These are phyloP conservation scores for Hyphodiscus sp. DNA, from an alignment of 2,329 filamentous ascomycete genomes.

Conservation along the genomic window DNA sequence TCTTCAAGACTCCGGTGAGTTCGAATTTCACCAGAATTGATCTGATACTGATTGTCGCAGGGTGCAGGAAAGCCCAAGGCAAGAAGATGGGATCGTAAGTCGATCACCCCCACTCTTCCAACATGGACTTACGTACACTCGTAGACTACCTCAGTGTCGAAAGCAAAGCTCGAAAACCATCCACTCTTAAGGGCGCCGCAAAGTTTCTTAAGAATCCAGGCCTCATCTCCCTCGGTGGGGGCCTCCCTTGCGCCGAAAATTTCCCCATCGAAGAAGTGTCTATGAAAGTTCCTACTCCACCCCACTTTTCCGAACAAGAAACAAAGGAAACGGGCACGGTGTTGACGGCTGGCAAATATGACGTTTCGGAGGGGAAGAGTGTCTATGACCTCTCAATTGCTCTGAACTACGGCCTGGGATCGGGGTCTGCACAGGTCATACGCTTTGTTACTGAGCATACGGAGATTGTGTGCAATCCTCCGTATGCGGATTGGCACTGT, in stretches of 20 bases:
- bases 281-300: slow-evolving; percentile 64
- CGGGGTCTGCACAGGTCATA: slow-evolving; percentile 78
- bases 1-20: slow-evolving; percentile 71
- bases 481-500: slow-evolving; percentile 86
- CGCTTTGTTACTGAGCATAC: slow-evolving; percentile 93
- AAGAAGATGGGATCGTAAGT: slow-evolving; percentile 78
- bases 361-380: slow-evolving; percentile 54
- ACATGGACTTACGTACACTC: slow-evolving; percentile 11
- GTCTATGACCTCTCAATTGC: slow-evolving; percentile 74
- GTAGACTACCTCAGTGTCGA: slow-evolving; percentile 54
- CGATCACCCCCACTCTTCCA: slow-evolving; percentile 8
- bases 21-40: background rate
- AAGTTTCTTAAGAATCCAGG: slow-evolving; percentile 70
- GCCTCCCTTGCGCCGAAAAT: slow-evolving; percentile 80
- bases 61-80: slow-evolving; percentile 63
- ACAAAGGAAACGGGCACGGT: slow-evolving; percentile 53
- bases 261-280: slow-evolving; percentile 83
- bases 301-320: slow-evolving; percentile 65
- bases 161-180: slow-evolving; percentile 53
- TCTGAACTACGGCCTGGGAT: slow-evolving; percentile 88
- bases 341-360: slow-evolving; percentile 74
- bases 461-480: slow-evolving; percentile 79
- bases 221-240: slow-evolving; percentile 87
- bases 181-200: slow-evolving; percentile 77
- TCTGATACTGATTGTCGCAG: slow-evolving; percentile 30